Conservation (phyloP, 2,329 filamentous ascomycete species). For the Coniochaeta sp. region DNA sequence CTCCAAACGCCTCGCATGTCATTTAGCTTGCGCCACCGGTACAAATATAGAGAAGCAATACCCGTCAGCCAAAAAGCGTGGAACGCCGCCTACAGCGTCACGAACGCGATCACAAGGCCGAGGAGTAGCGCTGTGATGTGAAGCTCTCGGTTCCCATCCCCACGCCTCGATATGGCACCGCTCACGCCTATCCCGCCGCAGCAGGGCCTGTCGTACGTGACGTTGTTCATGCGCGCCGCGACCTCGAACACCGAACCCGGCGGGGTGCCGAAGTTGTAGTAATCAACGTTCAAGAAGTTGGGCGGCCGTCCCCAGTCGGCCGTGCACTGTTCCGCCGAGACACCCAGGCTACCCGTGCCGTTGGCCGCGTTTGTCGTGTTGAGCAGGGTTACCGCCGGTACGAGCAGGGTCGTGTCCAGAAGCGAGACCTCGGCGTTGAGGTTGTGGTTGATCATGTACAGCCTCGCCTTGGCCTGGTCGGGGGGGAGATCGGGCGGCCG, state of each 20-base stretch:
- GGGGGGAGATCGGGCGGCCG: slow-evolving; percentile 61
- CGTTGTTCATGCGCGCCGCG: slow-evolving; percentile 63
- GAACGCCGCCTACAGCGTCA: no score
- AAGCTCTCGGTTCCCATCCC: no score
- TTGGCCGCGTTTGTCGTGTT: slow-evolving; percentile 64
- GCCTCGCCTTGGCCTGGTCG: slow-evolving; percentile 47
- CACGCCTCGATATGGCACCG: slow-evolving; percentile 47
- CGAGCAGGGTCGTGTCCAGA: slow-evolving; percentile 54
- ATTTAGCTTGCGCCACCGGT: no score
- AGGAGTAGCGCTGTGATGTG: no score
- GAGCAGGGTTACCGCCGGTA: slow-evolving; percentile 64
- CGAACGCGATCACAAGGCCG: no score
- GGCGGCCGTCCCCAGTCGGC: slow-evolving; percentile 60
- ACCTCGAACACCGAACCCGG: slow-evolving; percentile 72
- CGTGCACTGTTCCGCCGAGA: slow-evolving; percentile 55
- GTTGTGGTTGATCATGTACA: slow-evolving; percentile 89
- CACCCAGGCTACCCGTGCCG: slow-evolving; percentile 60
- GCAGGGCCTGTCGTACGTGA: slow-evolving; percentile 56
- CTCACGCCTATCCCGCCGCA: slow-evolving; percentile 37
- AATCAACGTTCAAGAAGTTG: slow-evolving; percentile 77
- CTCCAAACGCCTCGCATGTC: no score
- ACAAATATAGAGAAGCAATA: no score
- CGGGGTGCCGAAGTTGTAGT: slow-evolving; percentile 65
- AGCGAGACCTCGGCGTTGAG: slow-evolving; percentile 72
- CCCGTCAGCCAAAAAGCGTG: no score